Conservation (phyloP, 2,329 filamentous ascomycete species). For the Colletotrichum spinosum region DNA sequence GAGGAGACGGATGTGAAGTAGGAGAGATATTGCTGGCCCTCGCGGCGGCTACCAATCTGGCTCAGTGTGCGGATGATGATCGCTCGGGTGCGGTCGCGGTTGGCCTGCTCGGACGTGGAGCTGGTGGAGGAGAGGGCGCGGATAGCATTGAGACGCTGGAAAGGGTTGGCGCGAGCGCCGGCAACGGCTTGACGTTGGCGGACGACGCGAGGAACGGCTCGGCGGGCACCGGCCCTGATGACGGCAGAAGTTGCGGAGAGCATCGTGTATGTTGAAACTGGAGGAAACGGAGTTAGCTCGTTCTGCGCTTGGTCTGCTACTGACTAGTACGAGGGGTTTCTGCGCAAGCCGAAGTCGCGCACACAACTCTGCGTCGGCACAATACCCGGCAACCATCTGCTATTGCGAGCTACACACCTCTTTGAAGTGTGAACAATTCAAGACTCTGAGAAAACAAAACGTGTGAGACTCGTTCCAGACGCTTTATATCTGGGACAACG, state of each 20-base stretch:
- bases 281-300: conserved; percentile 10
- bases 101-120: conserved; percentile 47
- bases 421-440: conserved; percentile 4
- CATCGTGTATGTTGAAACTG: conserved; percentile 47
- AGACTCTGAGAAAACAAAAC: not conserved
- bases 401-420: conserved; percentile 21
- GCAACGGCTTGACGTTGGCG: conserved; percentile 38
- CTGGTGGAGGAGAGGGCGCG: conserved; percentile 47
- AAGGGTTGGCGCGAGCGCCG: conserved; percentile 41
- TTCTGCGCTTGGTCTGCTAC: conserved; percentile 33
- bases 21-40: conserved; percentile 97
- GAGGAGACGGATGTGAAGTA: conserved; percentile 97
- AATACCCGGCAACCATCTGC: not conserved
- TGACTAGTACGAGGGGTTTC: conserved; percentile 25
- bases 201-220: conserved; percentile 49
- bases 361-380: conserved; percentile 1
- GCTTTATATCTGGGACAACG: no score
- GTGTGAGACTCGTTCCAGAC: no score
- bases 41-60: conserved; percentile 95
- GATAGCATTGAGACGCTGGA: conserved; percentile 38
- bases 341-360: conserved; percentile 19
- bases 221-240: conserved; percentile 58
- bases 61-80: conserved; percentile 92
- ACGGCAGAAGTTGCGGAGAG: conserved; percentile 55
- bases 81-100: conserved; percentile 74